Evolutionary conservation across 208 protist species (phyloP).

Genomic region (Trichomonas vaginalis): DNA sequence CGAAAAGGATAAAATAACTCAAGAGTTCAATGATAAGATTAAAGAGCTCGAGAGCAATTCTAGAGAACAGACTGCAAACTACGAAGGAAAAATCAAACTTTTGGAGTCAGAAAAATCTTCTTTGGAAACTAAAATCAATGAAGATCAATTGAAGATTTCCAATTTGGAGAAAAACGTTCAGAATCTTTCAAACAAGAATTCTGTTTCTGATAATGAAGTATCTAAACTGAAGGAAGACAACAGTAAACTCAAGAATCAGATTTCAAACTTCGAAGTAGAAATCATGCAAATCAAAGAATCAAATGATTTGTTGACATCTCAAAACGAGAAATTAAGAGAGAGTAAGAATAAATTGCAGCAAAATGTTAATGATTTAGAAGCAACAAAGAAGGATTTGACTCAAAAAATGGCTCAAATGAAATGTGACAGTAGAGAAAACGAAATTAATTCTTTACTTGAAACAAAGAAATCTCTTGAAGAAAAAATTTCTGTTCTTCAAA

Average conservation of each 20-base stretch:
- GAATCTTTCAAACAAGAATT: not conserved
- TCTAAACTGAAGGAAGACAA: not conserved
- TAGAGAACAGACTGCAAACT: not conserved
- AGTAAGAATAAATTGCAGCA: not conserved
- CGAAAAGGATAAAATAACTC: not conserved
- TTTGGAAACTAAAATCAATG: not conserved
- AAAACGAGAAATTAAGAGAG: not conserved
- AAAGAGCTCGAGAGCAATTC: not conserved
- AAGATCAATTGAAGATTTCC: not conserved
- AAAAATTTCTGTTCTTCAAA: not conserved
- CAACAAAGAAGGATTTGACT: not conserved
- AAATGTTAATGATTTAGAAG: not conserved
- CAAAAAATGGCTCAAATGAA: not conserved
- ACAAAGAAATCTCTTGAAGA: not conserved
- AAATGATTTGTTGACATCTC: not conserved
- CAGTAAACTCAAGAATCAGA: not conserved
- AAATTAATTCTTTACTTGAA: not conserved
- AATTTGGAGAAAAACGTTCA: not conserved
- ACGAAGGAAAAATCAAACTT: not conserved
- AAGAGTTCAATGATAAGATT: not conserved
- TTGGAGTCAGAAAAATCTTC: not conserved
- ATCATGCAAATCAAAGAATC: not conserved
- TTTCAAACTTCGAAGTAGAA: not conserved
- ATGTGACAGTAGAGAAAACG: not conserved
- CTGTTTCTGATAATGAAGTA: not conserved